phyloP scores from a whole-genome alignment of 2,329 filamentous ascomycete species.

The Fusarium palustre region DNA sequence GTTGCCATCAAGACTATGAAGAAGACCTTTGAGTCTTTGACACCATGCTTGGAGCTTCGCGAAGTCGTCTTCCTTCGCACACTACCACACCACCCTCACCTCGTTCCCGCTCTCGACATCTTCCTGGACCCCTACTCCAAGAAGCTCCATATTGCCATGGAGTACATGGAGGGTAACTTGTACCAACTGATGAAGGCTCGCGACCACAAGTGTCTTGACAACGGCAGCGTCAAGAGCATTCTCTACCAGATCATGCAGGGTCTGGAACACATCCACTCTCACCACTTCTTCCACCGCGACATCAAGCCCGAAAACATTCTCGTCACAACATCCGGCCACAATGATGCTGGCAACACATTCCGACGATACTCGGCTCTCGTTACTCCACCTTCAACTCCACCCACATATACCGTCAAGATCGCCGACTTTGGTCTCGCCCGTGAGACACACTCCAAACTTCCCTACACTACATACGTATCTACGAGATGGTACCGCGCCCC shows the following conservation, averaged over 20 bases:
- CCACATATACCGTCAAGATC: constrained; percentile 96
- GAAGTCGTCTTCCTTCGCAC: constrained; percentile 97
- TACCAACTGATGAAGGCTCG: constrained; percentile 99
- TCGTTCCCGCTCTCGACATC: constrained; percentile 98
- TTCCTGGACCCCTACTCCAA: constrained; percentile 96
- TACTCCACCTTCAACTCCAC: constrained; percentile 93
- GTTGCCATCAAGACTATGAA: constrained; percentile 99
- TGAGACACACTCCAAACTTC: constrained; percentile 94
- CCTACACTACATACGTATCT: constrained; percentile 98
- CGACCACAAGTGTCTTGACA: constrained; percentile 93
- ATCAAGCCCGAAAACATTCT: constrained; percentile 99
- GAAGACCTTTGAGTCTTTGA: constrained; percentile 95
- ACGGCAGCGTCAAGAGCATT: constrained; percentile 94
- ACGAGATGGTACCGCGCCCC: constrained; percentile 98
- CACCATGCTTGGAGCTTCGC: constrained; percentile 89
- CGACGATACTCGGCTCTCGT: constrained; percentile 92
- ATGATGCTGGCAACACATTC: constrained; percentile 86
- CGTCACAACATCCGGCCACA: constrained; percentile 88
- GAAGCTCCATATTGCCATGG: constrained; percentile 98
- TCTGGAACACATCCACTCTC: constrained; percentile 95
- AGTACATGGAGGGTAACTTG: constrained; percentile 99
- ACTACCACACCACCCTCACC: constrained; percentile 85
- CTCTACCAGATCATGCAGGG: constrained; percentile 97
- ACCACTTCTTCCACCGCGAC: constrained; percentile 98
- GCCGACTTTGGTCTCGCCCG: constrained; percentile 98